Evolutionary conservation across 768 basidiomycete species (phyloP), one percentile per base, ranked within the genome.

Genomic region (Lepiota venenata): DNA sequence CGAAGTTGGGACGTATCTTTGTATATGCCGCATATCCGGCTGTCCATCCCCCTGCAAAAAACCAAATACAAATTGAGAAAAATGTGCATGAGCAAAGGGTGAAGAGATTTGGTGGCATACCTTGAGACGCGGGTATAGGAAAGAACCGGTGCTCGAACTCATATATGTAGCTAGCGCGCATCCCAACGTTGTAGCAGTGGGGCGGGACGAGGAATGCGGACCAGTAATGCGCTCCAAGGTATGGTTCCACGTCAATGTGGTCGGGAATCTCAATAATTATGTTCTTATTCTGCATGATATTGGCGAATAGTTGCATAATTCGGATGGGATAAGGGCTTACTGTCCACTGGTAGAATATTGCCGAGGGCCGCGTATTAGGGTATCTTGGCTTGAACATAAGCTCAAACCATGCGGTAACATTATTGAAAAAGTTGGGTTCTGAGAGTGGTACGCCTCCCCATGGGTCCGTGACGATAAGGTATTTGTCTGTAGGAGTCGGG

Each of bases 381-480:
- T 67, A 65, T 3, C 65, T 59, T 1, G 66, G 66, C 29, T 48
- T 53, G 1, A 74, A 53, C 72, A 74, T 72, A n/a, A 64, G 45
- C 32, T 68, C 64, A 20, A 74, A 68, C 72, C 72, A 74, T 11
- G 64, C 65, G 8, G 61, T 56, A 10, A 71, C 63, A 40, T 68
- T 65, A 37, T 68, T 64, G 27, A 68, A 56, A 39, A 67, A 65
- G 9, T 50, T 56, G 7, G 53, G 51, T 8, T 60, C 55, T 10
- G 50, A 43, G 27, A 63, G 47, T 15, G 47, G 50, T 5, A 47
- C 41, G 20, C 61, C 15, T 2, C 64, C 64, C 71, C 71, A 71
- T 21, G 69, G 66, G 18, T 68, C 61, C 0, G 66, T 59, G 2
- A 72, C 63, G 0, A 72, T 67, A 9, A 68, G 42, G 25, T 55